phyloP scores from a whole-genome alignment of 1,139 yeast genomes.

The Blastobotrys serpentis region DNA sequence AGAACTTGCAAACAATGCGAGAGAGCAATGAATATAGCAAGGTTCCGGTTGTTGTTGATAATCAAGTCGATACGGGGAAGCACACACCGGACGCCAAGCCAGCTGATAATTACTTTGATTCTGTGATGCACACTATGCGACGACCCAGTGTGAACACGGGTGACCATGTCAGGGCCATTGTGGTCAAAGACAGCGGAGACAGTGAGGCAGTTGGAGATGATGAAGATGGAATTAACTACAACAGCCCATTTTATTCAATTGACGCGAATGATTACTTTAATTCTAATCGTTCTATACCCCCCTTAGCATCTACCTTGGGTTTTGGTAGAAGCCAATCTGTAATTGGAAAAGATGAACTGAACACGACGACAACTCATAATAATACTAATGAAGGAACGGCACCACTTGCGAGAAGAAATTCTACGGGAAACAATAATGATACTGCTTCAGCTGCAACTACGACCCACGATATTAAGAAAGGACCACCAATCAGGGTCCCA shows the following conservation, averaged over 20 bases:
- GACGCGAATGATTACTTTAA: constrained; percentile 14
- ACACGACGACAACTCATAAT: not conserved
- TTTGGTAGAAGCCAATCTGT: constrained; percentile 6
- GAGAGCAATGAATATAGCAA: constrained; percentile 16
- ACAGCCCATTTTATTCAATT: not conserved
- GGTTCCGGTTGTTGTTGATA: constrained; percentile 20
- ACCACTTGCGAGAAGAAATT: not conserved
- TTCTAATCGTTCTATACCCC: constrained; percentile 4
- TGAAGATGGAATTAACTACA: constrained; percentile 12
- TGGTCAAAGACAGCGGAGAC: constrained; percentile 21
- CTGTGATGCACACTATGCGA: constrained; percentile 26
- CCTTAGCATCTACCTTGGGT: constrained; percentile 8
- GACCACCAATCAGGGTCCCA: not conserved
- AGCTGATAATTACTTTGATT: constrained; percentile 28
- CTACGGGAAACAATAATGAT: constrained; percentile 5
- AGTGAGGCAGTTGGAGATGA: constrained; percentile 14
- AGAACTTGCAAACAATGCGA: constrained; percentile 27
- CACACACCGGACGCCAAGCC: constrained; percentile 15
- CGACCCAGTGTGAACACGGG: constrained; percentile 32
- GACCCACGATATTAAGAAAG: not conserved
- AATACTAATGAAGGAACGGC: not conserved
- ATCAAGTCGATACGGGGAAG: constrained; percentile 12
- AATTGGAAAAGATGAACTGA: not conserved
- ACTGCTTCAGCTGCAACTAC: too few species aligned
- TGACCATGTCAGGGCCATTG: constrained; percentile 29